Evolutionary conservation across 2,329 filamentous ascomycete genomes (phyloP).

Genomic region (Cyphellophora attinorum): DNA sequence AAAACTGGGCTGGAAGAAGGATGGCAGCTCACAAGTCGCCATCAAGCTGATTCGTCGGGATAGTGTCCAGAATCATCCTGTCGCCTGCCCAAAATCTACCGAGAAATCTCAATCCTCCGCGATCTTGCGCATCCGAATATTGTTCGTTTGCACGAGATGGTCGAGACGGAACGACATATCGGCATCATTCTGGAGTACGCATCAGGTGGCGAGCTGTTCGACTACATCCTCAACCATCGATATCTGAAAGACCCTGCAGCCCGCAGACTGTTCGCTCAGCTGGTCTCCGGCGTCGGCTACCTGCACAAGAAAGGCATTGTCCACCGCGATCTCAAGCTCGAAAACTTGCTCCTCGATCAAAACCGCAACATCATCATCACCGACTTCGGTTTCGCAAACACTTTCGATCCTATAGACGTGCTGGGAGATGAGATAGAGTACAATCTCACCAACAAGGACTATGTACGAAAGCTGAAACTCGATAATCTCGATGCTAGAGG

Average conservation of each 20-base stretch:
- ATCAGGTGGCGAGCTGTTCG: constrained; percentile 92
- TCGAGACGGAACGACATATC: constrained; percentile 93
- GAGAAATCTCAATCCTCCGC: constrained; percentile 84
- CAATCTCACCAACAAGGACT: constrained; percentile 76
- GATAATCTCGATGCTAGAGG: constrained; percentile 70
- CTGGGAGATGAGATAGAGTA: constrained; percentile 83
- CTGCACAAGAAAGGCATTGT: constrained; percentile 98
- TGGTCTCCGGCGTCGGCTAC: constrained; percentile 94
- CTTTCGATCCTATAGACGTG: constrained; percentile 82
- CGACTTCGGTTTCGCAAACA: constrained; percentile 98
- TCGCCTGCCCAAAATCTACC: constrained; percentile 90
- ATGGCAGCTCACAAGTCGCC: constrained; percentile 86
- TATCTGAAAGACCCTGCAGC: constrained; percentile 93
- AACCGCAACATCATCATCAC: constrained; percentile 99
- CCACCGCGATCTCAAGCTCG: constrained; percentile 90
- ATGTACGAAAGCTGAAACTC: constrained; percentile 74
- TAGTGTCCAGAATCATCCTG: constrained; percentile 75
- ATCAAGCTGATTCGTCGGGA: constrained; percentile 97
- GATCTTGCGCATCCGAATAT: constrained; percentile 93
- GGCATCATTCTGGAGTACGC: constrained; percentile 98
- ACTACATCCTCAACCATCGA: constrained; percentile 93
- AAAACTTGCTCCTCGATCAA: constrained; percentile 87
- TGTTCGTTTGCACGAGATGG: constrained; percentile 94
- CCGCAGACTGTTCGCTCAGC: constrained; percentile 82
- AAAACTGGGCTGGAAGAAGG: constrained; percentile 95